These are phyloP conservation scores for Aspergillus ochraceoroseus DNA, from an alignment of 2,329 filamentous ascomycete genomes.

Conservation along the genomic window DNA sequence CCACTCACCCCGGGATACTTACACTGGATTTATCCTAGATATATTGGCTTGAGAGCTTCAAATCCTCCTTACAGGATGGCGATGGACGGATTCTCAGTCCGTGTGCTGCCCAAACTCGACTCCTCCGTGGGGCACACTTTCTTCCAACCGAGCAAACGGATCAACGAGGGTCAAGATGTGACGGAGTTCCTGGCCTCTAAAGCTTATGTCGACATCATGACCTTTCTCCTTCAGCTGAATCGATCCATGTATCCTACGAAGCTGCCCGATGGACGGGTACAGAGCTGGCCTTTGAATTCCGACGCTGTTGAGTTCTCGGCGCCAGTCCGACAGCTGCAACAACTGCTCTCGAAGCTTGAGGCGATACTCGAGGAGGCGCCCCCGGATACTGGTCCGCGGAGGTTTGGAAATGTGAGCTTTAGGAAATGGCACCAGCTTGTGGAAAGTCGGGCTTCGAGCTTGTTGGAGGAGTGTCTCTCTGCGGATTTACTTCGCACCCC, in stretches of 20 bases:
- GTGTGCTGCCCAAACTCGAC: slow-evolving; percentile 48
- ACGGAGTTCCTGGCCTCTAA: slow-evolving; percentile 70
- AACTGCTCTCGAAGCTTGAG: slow-evolving; percentile 61
- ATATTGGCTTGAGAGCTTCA: too few species aligned
- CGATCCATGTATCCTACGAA: slow-evolving; percentile 72
- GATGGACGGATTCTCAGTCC: slow-evolving; percentile 21
- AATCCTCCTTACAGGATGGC: slow-evolving; percentile 25
- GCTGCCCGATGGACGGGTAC: slow-evolving; percentile 33
- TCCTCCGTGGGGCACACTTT: slow-evolving; percentile 54
- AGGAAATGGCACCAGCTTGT: slow-evolving; percentile 73
- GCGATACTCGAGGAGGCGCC: slow-evolving; percentile 70
- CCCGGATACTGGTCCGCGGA: slow-evolving; percentile 75
- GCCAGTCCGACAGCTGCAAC: slow-evolving; percentile 60
- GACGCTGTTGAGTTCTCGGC: slow-evolving; percentile 48
- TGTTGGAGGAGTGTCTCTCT: slow-evolving; percentile 57
- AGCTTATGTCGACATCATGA: slow-evolving; percentile 81
- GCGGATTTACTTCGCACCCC: slow-evolving; percentile 41
- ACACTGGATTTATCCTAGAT: too few species aligned
- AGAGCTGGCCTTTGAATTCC: slow-evolving; percentile 48
- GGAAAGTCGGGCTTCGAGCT: slow-evolving; percentile 52
- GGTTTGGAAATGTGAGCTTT: slow-evolving; percentile 91
- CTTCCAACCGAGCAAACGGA: slow-evolving; percentile 66
- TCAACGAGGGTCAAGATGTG: slow-evolving; percentile 81
- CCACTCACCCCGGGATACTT: not conserved
- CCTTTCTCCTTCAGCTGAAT: slow-evolving; percentile 86